A percentile compares a stretch with the other conserved stretches of the same genome.
Evolutionary conservation across 441 rosid species (phyloP).

Genomic region (Adansonia madagascariensis): DNA sequence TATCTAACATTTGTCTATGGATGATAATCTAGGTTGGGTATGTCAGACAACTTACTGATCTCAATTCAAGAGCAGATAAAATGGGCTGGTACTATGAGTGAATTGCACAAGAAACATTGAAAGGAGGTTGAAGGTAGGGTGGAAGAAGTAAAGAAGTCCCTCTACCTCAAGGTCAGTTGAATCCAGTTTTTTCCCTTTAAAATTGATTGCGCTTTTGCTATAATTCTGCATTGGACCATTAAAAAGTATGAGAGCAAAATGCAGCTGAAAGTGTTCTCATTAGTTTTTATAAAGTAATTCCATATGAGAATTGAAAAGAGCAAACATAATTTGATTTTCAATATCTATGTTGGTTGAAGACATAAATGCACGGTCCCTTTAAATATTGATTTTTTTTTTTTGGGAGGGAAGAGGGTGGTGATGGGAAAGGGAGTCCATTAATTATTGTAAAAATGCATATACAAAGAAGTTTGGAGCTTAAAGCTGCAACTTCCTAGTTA

Average conservation of each 20-base stretch:
- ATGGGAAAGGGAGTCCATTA: not conserved
- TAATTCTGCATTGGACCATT: not conserved
- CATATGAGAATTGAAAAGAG: not conserved
- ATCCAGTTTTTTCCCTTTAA: conserved; percentile 37
- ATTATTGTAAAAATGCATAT: conserved; percentile 11
- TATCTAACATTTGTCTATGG: conserved; percentile 20
- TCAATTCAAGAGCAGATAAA: conserved; percentile 95
- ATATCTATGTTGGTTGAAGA: not conserved
- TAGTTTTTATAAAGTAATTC: not conserved
- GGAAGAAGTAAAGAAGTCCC: conserved; percentile 86
- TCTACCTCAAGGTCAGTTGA: conserved; percentile 89
- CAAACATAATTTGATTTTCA: not conserved
- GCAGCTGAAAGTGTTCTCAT: too few species aligned
- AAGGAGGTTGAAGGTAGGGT: conserved; percentile 80
- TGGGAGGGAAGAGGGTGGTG: not conserved
- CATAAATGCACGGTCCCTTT: not conserved
- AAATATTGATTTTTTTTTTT: not conserved
- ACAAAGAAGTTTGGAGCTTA: not conserved
- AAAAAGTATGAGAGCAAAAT: not conserved
- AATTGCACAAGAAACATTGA: conserved; percentile 72
- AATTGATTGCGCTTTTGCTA: not conserved
- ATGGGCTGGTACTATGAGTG: conserved; percentile 97
- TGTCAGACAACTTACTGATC: conserved; percentile 82
- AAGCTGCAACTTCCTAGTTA: conserved; percentile 17
- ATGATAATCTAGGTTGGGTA: conserved; percentile 62